Base-by-base conservation (phyloP, 129 eudicot species). In the Ambrosia artemisiifolia region DNA sequence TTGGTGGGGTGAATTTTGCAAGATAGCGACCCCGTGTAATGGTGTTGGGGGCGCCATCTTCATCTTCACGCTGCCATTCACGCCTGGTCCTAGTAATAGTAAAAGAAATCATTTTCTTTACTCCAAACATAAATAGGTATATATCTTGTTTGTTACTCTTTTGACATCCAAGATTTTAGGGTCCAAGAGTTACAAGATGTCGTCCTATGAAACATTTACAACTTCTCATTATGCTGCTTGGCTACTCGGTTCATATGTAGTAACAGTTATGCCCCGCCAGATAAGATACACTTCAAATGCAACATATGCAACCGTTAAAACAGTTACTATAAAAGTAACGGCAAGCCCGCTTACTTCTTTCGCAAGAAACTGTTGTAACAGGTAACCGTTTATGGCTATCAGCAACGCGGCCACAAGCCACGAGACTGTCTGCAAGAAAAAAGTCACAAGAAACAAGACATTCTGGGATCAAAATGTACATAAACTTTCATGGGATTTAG, bases 361-460 rank as follows among this genome's bases (percentile, higher is more conserved):
- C 18, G 89, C 81, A 53, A 94, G 81, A 72, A 90, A 94, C 8
- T 94, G 97, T 57, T 84, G 70, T 81, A 94, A 54, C 14, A 94
- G 83, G 77, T 94, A 94, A 6, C 93, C 97, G 35, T 94, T 94
- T 73, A 90, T 94, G 30, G 88, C 88, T 28, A 94, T 94, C 72
- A 94, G 88, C 67, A 94, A 81, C 18, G 73, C 89, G 49, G 99
- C 99, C 70, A 94, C 96, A 46, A 90, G 82, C 97, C 99, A 94
- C 13, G 97, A 85, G 12, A 86, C 72, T 43, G 66, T 70, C 99
- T 94, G 77, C 81, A 81, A 50, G 17, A 47, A 66, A 47, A 66
- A 46, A 43, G 33, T 30, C 17, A 38, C 10, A 42, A 65, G n/a
- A 30, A 35, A 51, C 12, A 44, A 0, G 14, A 20, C 55, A 53